Evolutionary conservation across 2,329 filamentous ascomycete genomes (phyloP).

Genomic region (Beauveria sp.): DNA sequence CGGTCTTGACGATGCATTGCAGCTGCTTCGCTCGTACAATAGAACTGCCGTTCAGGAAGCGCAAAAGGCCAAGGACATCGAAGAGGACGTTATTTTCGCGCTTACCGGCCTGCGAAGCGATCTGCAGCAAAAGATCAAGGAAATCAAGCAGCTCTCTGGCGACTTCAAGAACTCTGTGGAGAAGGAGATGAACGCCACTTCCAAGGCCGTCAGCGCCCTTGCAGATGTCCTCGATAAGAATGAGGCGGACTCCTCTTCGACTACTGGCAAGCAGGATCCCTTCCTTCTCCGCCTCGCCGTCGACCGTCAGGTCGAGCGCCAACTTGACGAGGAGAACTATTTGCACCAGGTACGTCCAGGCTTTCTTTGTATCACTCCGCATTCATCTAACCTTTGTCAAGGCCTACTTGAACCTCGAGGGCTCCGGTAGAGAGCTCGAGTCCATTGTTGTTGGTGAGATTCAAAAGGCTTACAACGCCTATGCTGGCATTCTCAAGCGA

Average conservation of each 20-base stretch:
- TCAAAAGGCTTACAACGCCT: slow-evolving; percentile 94
- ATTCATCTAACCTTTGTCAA: slow-evolving; percentile 29
- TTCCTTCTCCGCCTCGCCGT: slow-evolving; percentile 80
- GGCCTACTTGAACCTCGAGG: slow-evolving; percentile 92
- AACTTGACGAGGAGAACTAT: slow-evolving; percentile 96
- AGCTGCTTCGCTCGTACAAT: slow-evolving; percentile 76
- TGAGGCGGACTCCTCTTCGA: slow-evolving; percentile 65
- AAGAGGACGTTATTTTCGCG: slow-evolving; percentile 83
- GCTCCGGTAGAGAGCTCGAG: slow-evolving; percentile 88
- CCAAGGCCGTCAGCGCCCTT: slow-evolving; percentile 70
- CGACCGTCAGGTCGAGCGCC: slow-evolving; percentile 83
- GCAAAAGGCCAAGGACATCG: slow-evolving; percentile 83
- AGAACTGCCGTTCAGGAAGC: slow-evolving; percentile 71
- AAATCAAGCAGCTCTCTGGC: slow-evolving; percentile 86
- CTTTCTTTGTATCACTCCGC: background rate
- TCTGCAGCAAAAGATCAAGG: slow-evolving; percentile 92
- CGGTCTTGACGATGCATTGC: slow-evolving; percentile 80
- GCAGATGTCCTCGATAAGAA: slow-evolving; percentile 74
- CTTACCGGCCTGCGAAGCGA: slow-evolving; percentile 81
- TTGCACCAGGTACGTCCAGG: slow-evolving; percentile 66
- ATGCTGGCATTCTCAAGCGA: slow-evolving; percentile 83
- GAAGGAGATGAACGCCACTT: slow-evolving; percentile 83
- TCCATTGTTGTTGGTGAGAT: slow-evolving; percentile 96
- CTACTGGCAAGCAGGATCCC: slow-evolving; percentile 83
- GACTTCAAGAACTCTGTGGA: slow-evolving; percentile 97